Percentiles rank a stretch among this genome's conserved stretches.
Conservation (phyloP, 805 yeast species). For the Barnettozyma salicaria region DNA sequence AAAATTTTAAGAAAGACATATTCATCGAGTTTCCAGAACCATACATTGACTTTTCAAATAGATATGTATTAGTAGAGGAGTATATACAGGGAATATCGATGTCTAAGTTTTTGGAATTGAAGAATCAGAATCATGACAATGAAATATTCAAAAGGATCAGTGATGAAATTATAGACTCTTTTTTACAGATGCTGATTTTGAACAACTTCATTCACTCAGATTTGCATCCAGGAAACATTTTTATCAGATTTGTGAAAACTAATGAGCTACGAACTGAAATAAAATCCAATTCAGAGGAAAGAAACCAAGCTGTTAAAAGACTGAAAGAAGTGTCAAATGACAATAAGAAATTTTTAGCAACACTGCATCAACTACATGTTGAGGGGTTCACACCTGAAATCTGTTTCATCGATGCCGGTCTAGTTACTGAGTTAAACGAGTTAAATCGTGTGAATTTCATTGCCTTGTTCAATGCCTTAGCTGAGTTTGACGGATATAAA, state of each 20-base stretch:
- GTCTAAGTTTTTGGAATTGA: conserved; percentile 51
- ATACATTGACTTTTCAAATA: conserved; percentile 53
- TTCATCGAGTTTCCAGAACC: conserved; percentile 82
- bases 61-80: conserved; percentile 80
- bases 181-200: conserved; percentile 83
- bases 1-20: conserved; percentile 50
- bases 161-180: conserved; percentile 84
- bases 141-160: conserved; percentile 62
- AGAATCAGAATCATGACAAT: conserved; percentile 34
- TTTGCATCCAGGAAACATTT: conserved; percentile 93
- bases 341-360: conserved; percentile 39
- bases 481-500: conserved; percentile 86
- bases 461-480: conserved; percentile 80
- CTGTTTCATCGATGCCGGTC: conserved; percentile 88
- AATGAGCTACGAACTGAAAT: conserved; percentile 28
- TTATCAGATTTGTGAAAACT: conserved; percentile 60
- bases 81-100: conserved; percentile 78
- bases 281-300: conserved; percentile 17
- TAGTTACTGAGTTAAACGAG: conserved; percentile 83
- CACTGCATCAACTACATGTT: conserved; percentile 40
- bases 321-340: conserved; percentile 19
- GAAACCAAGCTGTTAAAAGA: conserved; percentile 21
- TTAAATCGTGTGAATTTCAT: conserved; percentile 77
- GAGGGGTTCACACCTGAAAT: conserved; percentile 76
- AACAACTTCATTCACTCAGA: conserved; percentile 97